Percentiles rank a stretch among this genome's conserved stretches.
phyloP scores from a whole-genome alignment of 2,329 filamentous ascomycete species.

The Penicillium sp. region DNA sequence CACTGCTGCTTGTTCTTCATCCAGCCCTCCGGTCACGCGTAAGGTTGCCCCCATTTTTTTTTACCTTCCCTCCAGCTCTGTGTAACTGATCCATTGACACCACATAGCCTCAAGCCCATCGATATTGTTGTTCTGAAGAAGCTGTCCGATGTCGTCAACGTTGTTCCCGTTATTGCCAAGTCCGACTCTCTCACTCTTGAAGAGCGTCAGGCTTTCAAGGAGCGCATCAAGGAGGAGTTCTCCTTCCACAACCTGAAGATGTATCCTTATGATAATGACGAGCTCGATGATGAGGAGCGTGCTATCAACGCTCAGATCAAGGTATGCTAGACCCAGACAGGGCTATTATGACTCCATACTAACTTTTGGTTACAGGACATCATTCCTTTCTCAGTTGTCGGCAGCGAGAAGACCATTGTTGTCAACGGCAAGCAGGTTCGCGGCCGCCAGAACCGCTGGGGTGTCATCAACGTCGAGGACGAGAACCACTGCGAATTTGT shows the following conservation, averaged over 20 bases:
- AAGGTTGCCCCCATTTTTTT: slow-evolving; percentile 22
- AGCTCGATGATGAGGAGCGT: slow-evolving; percentile 96
- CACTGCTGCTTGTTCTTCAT: slow-evolving; percentile 99
- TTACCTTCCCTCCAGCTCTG: neutral
- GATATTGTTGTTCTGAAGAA: slow-evolving; percentile 99
- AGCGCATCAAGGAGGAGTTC: slow-evolving; percentile 99
- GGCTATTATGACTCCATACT: slow-evolving; percentile 36
- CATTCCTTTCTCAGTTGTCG: slow-evolving; percentile 95
- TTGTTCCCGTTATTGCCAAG: slow-evolving; percentile 98
- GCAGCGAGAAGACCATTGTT: slow-evolving; percentile 96
- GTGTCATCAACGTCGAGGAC: slow-evolving; percentile 98
- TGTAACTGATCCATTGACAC: neutral
- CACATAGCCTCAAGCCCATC: slow-evolving; percentile 77
- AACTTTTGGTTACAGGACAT: slow-evolving; percentile 62
- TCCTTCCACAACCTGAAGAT: slow-evolving; percentile 99
- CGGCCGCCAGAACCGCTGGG: slow-evolving; percentile 98
- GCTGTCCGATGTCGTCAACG: slow-evolving; percentile 97
- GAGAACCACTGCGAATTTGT: slow-evolving; percentile 99
- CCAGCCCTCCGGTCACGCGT: slow-evolving; percentile 92
- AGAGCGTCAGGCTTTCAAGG: slow-evolving; percentile 95
- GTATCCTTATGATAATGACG: slow-evolving; percentile 99
- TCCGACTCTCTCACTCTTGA: slow-evolving; percentile 93
- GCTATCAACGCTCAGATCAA: slow-evolving; percentile 94
- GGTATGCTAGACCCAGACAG: slow-evolving; percentile 51
- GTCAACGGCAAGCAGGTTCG: slow-evolving; percentile 97